Percentiles rank a stretch among this genome's conserved stretches.
Conservation (phyloP, 2,329 filamentous ascomycete genomes). For the Penicillium sp. region DNA sequence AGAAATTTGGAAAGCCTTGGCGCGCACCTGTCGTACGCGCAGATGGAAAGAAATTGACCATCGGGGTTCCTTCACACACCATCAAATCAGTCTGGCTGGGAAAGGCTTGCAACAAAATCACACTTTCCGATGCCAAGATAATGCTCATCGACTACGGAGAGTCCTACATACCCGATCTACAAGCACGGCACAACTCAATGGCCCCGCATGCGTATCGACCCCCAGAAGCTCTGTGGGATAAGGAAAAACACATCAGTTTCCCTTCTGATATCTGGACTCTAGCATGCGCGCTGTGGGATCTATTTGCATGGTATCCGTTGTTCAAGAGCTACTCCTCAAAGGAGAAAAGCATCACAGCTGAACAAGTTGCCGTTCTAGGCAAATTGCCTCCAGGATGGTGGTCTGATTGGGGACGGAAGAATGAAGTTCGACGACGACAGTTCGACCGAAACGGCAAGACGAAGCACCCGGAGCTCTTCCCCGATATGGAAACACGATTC, state of each 20-base stretch:
- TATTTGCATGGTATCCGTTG: conserved; percentile 34
- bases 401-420: conserved; percentile 26
- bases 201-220: conserved; percentile 27
- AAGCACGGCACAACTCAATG: conserved; percentile 20
- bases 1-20: conserved; percentile 26
- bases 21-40: conserved; percentile 25
- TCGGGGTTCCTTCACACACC: conserved; percentile 25
- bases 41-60: conserved; percentile 27
- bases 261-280: conserved; percentile 46
- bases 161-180: conserved; percentile 15
- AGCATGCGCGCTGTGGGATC: conserved; percentile 41
- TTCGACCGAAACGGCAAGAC: neutral
- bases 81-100: conserved; percentile 25
- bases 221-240: conserved; percentile 43
- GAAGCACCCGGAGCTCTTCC: neutral
- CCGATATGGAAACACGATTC: conserved; percentile 18
- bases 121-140: conserved; percentile 29
- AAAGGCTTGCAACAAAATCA: conserved; percentile 29
- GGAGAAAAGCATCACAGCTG: conserved; percentile 31
- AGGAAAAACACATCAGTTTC: conserved; percentile 35
- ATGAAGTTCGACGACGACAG: neutral
- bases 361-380: conserved; percentile 37
- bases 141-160: conserved; percentile 36
- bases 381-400: conserved; percentile 30
- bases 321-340: conserved; percentile 31